A percentile compares a stretch with the other conserved stretches of the same genome.
Conservation (phyloP, 306 rosid species). For the Dicorynia guianensis region DNA sequence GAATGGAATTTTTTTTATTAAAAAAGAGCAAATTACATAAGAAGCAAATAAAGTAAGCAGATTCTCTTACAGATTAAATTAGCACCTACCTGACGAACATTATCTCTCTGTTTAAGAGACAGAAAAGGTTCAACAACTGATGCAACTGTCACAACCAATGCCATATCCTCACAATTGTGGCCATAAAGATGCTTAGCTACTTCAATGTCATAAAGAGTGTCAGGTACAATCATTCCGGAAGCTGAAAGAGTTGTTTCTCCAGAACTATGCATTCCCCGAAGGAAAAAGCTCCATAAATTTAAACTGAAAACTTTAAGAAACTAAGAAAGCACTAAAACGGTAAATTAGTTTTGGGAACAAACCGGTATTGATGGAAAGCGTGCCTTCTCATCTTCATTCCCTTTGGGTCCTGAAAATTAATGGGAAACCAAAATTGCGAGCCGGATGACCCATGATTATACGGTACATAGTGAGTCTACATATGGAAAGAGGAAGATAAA, state of each 20-base stretch:
- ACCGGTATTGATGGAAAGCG: slow-evolving; percentile 94
- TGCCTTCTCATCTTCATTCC: slow-evolving; percentile 94
- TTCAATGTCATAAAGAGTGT: slow-evolving; percentile 61
- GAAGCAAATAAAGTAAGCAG: slow-evolving; percentile 33
- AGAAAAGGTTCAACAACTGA: slow-evolving; percentile 93
- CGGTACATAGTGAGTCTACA: neutral
- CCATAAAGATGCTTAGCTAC: slow-evolving; percentile 58
- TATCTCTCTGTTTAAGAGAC: slow-evolving; percentile 63
- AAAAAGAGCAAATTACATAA: slow-evolving; percentile 32
- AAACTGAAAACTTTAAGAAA: slow-evolving; percentile 24
- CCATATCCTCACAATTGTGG: slow-evolving; percentile 51
- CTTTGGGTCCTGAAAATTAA: slow-evolving; percentile 79
- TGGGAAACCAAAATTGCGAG: slow-evolving; percentile 5
- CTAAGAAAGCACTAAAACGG: neutral
- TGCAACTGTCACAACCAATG: slow-evolving; percentile 77
- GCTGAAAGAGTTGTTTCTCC: slow-evolving; percentile 94
- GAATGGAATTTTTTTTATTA: neutral
- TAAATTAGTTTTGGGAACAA: slow-evolving; percentile 9
- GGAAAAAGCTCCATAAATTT: slow-evolving; percentile 15
- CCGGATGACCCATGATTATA: slow-evolving; percentile 11
- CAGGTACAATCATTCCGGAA: slow-evolving; percentile 86
- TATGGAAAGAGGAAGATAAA: slow-evolving; percentile 18
- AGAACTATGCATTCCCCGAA: slow-evolving; percentile 63
- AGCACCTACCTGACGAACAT: slow-evolving; percentile 60
- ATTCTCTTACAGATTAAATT: slow-evolving; percentile 2